Evolutionary conservation across 495 filamentous ascomycete genomes (phyloP).

Genomic region (Penicillium chermesinum): DNA sequence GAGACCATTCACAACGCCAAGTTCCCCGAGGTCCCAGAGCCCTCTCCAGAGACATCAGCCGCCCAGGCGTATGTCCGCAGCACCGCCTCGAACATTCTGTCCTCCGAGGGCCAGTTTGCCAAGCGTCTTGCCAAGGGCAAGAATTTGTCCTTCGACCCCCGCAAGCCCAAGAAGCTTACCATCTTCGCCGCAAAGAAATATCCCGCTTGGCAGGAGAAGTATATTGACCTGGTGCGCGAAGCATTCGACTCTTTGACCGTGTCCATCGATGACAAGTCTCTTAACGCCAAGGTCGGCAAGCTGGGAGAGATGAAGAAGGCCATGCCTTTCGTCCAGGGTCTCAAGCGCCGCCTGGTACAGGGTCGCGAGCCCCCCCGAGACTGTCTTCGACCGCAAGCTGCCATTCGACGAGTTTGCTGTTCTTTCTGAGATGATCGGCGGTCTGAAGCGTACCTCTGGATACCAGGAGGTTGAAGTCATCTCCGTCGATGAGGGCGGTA

Average conservation of each 20-base stretch:
- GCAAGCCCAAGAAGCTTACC: conserved; percentile 84
- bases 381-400: conserved; percentile 75
- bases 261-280: conserved; percentile 67
- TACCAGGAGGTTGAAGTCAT: conserved; percentile 59
- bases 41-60: conserved; percentile 60
- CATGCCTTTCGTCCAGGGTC: conserved; percentile 88
- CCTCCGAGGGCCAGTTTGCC: conserved; percentile 77
- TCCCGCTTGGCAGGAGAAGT: conserved; percentile 87
- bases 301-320: conserved; percentile 91
- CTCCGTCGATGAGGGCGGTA: conserved; percentile 64
- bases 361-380: conserved; percentile 50
- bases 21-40: conserved; percentile 67
- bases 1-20: conserved; percentile 71
- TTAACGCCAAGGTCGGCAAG: conserved; percentile 69
- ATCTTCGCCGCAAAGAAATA: conserved; percentile 74
- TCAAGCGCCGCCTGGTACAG: conserved; percentile 72
- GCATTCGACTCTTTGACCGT: conserved; percentile 53
- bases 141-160: conserved; percentile 71
- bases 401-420: conserved; percentile 78
- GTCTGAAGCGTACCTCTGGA: conserved; percentile 59
- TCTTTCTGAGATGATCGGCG: conserved; percentile 53
- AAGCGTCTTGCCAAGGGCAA: conserved; percentile 87
- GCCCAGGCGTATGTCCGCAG: conserved; percentile 73
- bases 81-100: conserved; percentile 74
- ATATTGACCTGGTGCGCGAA: conserved; percentile 74